A percentile compares a stretch with the other conserved stretches of the same genome.
Conservation (phyloP, 1,284 basidiomycete species). For the Sutorius eximius region DNA sequence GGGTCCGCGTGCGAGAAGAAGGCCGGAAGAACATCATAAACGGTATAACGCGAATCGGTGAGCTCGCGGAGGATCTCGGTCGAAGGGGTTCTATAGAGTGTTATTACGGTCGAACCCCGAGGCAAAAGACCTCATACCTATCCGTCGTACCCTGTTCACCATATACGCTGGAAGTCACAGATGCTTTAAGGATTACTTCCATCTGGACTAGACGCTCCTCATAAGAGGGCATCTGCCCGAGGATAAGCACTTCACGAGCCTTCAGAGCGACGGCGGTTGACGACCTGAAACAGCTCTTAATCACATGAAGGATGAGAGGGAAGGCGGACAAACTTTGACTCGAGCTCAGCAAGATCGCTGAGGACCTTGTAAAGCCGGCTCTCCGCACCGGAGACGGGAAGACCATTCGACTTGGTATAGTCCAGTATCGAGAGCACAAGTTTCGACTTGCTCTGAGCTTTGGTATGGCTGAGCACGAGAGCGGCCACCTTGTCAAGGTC, state of each 20-base stretch:
- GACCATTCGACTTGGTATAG: slow-evolving; percentile 76
- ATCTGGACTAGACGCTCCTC: slow-evolving; percentile 94
- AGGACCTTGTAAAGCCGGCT: slow-evolving; percentile 70
- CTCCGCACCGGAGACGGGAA: slow-evolving; percentile 75
- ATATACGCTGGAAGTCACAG: slow-evolving; percentile 86
- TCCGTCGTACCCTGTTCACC: slow-evolving; percentile 76
- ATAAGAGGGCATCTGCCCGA: slow-evolving; percentile 95
- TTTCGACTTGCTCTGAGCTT: slow-evolving; percentile 91
- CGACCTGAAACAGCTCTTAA: slow-evolving; percentile 49
- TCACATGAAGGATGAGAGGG: neutral
- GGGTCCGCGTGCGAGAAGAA: slow-evolving; percentile 92
- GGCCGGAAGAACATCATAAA: slow-evolving; percentile 94
- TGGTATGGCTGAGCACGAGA: slow-evolving; percentile 93
- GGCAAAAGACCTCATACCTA: slow-evolving; percentile 43
- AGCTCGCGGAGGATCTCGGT: slow-evolving; percentile 89
- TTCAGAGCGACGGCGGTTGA: slow-evolving; percentile 90
- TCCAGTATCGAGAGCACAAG: slow-evolving; percentile 86
- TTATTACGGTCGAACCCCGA: neutral
- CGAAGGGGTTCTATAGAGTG: slow-evolving; percentile 63
- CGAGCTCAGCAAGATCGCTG: slow-evolving; percentile 79
- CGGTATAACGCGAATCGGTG: slow-evolving; percentile 94
- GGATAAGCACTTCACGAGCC: slow-evolving; percentile 95
- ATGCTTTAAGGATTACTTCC: slow-evolving; percentile 89
- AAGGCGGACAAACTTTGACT: slow-evolving; percentile 69
- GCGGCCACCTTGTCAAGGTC: slow-evolving; percentile 87